These are phyloP conservation scores for Metschnikowia henanensis DNA, from an alignment of 805 yeast genomes.

Conservation along the genomic window DNA sequence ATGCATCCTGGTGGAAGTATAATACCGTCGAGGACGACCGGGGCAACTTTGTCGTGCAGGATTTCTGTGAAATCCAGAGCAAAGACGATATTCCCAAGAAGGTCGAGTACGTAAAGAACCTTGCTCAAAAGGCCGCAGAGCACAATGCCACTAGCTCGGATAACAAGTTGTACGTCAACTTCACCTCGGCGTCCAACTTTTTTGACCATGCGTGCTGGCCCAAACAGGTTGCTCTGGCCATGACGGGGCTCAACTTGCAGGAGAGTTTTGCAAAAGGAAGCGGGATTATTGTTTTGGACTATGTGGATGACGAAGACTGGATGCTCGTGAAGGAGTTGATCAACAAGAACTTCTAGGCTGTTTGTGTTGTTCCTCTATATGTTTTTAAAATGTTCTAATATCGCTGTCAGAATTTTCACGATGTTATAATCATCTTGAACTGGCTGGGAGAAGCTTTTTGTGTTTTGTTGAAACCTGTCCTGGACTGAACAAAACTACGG, in stretches of 20 bases:
- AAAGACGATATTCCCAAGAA: slow-evolving; percentile 56
- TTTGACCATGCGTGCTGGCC: slow-evolving; percentile 79
- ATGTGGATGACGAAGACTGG: slow-evolving; percentile 64
- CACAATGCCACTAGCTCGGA: slow-evolving; percentile 42
- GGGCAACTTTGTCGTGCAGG: slow-evolving; percentile 65
- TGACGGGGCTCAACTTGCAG: slow-evolving; percentile 43
- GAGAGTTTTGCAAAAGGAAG: slow-evolving; percentile 52
- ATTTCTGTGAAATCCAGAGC: slow-evolving; percentile 62
- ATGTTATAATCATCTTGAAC: no score
- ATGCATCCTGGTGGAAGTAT: slow-evolving; percentile 66
- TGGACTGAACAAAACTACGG: no score
- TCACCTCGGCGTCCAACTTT: slow-evolving; percentile 72
- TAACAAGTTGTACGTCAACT: slow-evolving; percentile 65
- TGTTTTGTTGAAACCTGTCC: no score
- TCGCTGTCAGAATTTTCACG: no score
- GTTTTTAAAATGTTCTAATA: no score
- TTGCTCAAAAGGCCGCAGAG: slow-evolving; percentile 52
- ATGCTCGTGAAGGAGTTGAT: slow-evolving; percentile 49
- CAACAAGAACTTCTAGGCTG: slow-evolving; percentile 43
- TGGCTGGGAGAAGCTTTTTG: no score
- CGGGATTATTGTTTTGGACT: slow-evolving; percentile 71
- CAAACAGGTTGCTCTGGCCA: slow-evolving; percentile 55
- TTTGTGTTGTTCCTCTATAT: not conserved
- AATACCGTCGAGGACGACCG: slow-evolving; percentile 67
- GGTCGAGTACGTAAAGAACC: slow-evolving; percentile 53